Conservation (phyloP, 176 grass and related monocot genomes). For the Musa itinerans region DNA sequence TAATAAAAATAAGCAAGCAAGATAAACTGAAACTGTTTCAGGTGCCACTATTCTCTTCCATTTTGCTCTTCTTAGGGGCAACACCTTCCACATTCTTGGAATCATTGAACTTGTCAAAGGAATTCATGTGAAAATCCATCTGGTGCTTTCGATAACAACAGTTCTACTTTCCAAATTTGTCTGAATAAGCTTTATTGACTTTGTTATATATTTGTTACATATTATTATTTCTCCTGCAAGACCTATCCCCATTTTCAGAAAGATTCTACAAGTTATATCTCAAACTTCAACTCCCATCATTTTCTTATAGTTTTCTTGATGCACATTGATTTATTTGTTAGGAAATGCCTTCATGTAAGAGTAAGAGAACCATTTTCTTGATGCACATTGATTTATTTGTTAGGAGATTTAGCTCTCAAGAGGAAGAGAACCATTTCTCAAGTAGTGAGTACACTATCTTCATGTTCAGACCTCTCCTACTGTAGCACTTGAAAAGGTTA, state of each 20-base stretch:
- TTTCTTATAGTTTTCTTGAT: background rate
- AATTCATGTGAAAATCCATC: background rate
- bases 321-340: conserved; percentile 15
- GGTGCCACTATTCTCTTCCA: too few species aligned
- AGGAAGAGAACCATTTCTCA: background rate
- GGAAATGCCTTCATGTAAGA: conserved; percentile 79
- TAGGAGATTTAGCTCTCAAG: conserved; percentile 37
- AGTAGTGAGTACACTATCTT: conserved; percentile 36
- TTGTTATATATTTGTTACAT: background rate
- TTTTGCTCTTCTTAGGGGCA: too few species aligned
- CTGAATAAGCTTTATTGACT: conserved; percentile 9
- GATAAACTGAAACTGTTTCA: background rate
- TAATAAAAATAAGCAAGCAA: background rate
- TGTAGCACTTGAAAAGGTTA: background rate
- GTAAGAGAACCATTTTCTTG: too few species aligned
- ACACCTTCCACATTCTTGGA: too few species aligned
- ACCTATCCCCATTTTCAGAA: conserved; percentile 2
- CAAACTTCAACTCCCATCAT: background rate
- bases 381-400: background rate
- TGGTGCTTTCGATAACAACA: background rate
- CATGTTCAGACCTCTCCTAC: conserved; percentile 52
- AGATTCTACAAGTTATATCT: background rate
- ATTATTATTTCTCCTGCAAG: background rate
- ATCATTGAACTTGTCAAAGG: background rate
- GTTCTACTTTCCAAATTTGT: background rate